Percentiles rank a stretch among this genome's conserved stretches.
Evolutionary conservation across 257 asterid species (phyloP).

Genomic region (Fraxinus quadrangulata): DNA sequence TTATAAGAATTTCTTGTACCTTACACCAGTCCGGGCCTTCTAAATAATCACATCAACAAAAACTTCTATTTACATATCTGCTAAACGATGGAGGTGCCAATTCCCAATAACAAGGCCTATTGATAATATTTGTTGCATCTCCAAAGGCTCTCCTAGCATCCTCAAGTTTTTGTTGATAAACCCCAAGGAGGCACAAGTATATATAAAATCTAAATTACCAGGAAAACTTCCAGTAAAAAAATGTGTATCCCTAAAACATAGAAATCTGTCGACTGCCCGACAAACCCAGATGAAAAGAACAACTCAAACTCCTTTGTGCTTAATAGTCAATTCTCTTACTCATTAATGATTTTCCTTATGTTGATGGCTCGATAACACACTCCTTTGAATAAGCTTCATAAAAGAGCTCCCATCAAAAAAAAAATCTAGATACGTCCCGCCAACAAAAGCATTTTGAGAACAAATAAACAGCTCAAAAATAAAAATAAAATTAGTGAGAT

Average conservation of each 20-base stretch:
- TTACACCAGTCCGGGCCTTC: neutral
- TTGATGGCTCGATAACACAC: neutral
- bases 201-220: too few relatives aligned
- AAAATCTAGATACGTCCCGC: neutral
- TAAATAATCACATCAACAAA: constrained; percentile 1
- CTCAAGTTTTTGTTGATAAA: neutral
- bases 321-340: neutral
- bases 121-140: constrained; percentile 16
- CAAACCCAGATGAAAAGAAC: neutral
- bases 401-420: neutral
- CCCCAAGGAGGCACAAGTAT: neutral
- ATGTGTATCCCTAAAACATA: neutral
- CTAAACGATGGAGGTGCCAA: neutral
- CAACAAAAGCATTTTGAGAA: neutral
- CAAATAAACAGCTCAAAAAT: neutral
- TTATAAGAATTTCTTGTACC: neutral
- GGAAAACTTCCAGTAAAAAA: neutral
- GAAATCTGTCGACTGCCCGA: neutral
- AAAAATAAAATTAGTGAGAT: neutral
- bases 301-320: constrained; percentile 4
- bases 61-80: constrained; percentile 5
- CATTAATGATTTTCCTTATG: neutral
- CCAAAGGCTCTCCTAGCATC: neutral
- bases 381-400: constrained; percentile 8
- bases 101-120: neutral